Evolutionary conservation across 163 green algal species (phyloP).

Genomic region (Scenedesmus sp.): DNA sequence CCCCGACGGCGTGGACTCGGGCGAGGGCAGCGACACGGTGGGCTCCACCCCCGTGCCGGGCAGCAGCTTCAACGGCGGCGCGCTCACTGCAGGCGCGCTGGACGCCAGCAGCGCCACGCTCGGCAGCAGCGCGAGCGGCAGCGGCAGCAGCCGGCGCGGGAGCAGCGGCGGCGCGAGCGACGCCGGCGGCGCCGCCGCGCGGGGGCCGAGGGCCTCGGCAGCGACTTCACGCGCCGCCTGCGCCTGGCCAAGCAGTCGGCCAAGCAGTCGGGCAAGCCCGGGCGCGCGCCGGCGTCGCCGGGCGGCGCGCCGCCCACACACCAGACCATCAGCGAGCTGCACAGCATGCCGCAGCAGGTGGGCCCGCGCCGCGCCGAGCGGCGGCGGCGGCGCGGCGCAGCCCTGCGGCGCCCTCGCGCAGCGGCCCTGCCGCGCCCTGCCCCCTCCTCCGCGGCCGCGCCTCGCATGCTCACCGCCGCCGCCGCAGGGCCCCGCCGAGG

Average conservation of each 20-base stretch:
- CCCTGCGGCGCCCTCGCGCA: neutral
- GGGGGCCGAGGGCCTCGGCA: neutral
- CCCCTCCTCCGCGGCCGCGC: no score
- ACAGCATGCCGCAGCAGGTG: slow-evolving; percentile 23
- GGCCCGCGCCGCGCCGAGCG: neutral
- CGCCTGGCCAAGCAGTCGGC: neutral
- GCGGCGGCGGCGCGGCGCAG: neutral
- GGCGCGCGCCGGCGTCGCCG: neutral
- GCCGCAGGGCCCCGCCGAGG: neutral
- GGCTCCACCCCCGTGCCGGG: no score
- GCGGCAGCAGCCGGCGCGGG: slow-evolving; percentile 12
- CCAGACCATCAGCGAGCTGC: slow-evolving; percentile 33
- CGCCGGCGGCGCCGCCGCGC: neutral
- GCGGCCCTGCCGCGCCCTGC: slow-evolving; percentile 6
- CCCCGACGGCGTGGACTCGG: neutral
- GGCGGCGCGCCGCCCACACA: slow-evolving; percentile 8
- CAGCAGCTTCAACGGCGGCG: no score
- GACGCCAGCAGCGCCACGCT: neutral
- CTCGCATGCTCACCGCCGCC: neutral
- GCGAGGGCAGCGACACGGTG: no score
- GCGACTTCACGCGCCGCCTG: neutral
- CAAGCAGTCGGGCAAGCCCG: neutral
- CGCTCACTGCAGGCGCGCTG: neutral
- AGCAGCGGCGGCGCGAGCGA: slow-evolving; percentile 16
- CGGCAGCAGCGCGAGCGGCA: neutral